A percentile compares a stretch with the other conserved stretches of the same genome.
phyloP scores from a whole-genome alignment of 2,329 filamentous ascomycete species.

The Venturia aucupariae region DNA sequence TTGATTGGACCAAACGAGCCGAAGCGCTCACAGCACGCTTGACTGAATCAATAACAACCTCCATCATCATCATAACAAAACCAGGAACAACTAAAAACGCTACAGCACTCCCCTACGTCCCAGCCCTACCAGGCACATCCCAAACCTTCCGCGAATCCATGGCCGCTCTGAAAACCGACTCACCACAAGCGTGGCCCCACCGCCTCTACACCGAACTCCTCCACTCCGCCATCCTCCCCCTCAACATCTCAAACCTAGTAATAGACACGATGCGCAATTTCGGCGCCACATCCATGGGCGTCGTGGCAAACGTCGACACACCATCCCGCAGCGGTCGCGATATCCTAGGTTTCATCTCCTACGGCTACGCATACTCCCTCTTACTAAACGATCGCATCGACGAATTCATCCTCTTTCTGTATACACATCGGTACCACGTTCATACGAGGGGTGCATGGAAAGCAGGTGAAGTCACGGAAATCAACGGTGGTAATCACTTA shows the following conservation, averaged over 20 bases:
- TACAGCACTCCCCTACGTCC: conserved; percentile 2
- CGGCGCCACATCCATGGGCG: conserved; percentile 10
- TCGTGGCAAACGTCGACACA: conserved; percentile 6
- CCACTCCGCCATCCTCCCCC: conserved; percentile 5
- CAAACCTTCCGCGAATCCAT: conserved; percentile 7
- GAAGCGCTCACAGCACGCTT: neutral
- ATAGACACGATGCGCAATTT: conserved; percentile 12
- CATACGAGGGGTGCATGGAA: conserved; percentile 12
- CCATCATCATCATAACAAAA: neutral
- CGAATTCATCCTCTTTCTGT: conserved; percentile 12
- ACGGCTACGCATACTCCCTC: conserved; percentile 10
- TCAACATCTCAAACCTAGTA: neutral
- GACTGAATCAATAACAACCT: conserved; percentile 1
- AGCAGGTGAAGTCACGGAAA: conserved; percentile 1
- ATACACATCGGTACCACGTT: conserved; percentile 13
- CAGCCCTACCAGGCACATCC: neutral
- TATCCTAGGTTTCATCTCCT: conserved; percentile 12
- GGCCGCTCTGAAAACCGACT: neutral
- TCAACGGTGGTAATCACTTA: neutral
- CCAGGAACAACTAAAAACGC: neutral
- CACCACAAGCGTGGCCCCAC: conserved; percentile 8
- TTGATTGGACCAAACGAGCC: conserved; percentile 6
- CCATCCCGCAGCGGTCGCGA: neutral
- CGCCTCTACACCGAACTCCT: conserved; percentile 14
- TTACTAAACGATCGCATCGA: conserved; percentile 9